Conservation (phyloP, 148 eudicot species). For the Amaranthus cruentus region DNA sequence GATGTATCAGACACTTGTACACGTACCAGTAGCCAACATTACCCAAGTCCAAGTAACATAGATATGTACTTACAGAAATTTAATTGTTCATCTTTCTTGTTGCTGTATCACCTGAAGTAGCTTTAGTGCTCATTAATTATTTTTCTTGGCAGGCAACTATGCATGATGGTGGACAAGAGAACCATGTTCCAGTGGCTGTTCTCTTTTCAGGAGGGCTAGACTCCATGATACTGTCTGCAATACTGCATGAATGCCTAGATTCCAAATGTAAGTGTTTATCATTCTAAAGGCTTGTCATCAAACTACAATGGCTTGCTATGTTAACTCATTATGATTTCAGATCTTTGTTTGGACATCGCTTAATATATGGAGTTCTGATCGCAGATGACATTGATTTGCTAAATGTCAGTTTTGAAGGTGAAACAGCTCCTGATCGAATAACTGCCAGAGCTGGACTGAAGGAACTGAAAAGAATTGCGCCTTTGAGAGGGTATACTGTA, state of each 20-base stretch:
- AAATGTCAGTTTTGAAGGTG: constrained; percentile 86
- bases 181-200: constrained; percentile 73
- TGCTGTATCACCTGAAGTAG: neutral
- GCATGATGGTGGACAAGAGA: constrained; percentile 22
- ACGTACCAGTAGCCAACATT: too few relatives aligned
- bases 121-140: constrained; percentile 4
- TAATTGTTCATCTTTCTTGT: neutral
- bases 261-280: constrained; percentile 51
- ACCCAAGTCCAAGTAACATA: too few relatives aligned
- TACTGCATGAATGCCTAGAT: constrained; percentile 79
- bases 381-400: constrained; percentile 90
- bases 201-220: constrained; percentile 96
- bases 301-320: neutral
- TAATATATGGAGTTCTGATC: constrained; percentile 14
- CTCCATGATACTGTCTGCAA: constrained; percentile 92
- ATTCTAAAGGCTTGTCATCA: neutral
- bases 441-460: constrained; percentile 71
- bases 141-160: constrained; percentile 32
- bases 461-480: constrained; percentile 65
- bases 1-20: too few relatives aligned
- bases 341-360: constrained; percentile 2
- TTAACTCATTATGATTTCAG: neutral
- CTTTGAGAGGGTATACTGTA: constrained; percentile 76
- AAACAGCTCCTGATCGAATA: constrained; percentile 90
- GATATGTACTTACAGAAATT: neutral